Percentiles rank a stretch among this genome's conserved stretches.
phyloP scores from a whole-genome alignment of 176 grass and related monocot species.

The sorghum (Sorghum bicolor) region Sorghum_bicolor_NCBIv3 NC_012870.2:69482501-69483000 shows the following conservation, averaged over 20 bases:
- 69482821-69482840: background rate
- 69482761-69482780: no score
- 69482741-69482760: no score
- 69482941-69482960: background rate
- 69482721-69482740: no score
- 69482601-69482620: background rate
- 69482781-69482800: background rate
- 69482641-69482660: background rate
- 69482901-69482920: conserved; percentile 7
- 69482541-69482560: background rate
- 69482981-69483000: conserved; percentile 9
- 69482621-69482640: background rate
- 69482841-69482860: background rate
- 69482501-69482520: background rate
- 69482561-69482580: background rate
- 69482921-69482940: conserved; percentile 8
- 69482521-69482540: background rate
- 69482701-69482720: no score
- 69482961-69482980: background rate
- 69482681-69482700: background rate
- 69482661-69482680: background rate
- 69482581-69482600: background rate
- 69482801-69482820: background rate
- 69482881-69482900: background rate
- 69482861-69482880: background rate